Percentiles rank a stretch among this genome's conserved stretches.
Conservation (phyloP, 441 rosid species). For the Gossypium gossypioides region DNA sequence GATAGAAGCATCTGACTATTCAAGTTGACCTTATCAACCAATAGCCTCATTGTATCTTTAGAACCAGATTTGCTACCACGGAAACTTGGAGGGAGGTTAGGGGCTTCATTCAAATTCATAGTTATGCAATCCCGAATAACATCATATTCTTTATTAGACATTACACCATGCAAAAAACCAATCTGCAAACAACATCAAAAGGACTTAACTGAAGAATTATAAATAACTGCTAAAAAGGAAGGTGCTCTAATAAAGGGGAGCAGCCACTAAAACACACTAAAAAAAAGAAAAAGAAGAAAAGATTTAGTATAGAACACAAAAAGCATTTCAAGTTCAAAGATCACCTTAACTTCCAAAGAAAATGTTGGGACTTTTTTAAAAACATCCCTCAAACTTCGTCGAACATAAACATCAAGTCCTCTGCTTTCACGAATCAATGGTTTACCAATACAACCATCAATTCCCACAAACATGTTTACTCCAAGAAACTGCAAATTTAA, state of each 20-base stretch:
- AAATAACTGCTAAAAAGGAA: not conserved
- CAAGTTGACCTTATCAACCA: slow-evolving; percentile 81
- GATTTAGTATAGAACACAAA: not conserved
- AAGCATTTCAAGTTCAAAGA: not conserved
- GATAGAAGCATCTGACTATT: slow-evolving; percentile 81
- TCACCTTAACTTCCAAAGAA: slow-evolving; percentile 87
- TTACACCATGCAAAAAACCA: slow-evolving; percentile 69
- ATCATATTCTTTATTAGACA: slow-evolving; percentile 85
- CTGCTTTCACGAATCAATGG: slow-evolving; percentile 85
- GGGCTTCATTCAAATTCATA: slow-evolving; percentile 75
- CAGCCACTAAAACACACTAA: not conserved
- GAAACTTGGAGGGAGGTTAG: slow-evolving; percentile 85
- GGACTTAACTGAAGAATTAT: slow-evolving; percentile 7
- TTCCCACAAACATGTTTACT: slow-evolving; percentile 92
- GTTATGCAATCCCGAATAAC: slow-evolving; percentile 55
- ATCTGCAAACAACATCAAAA: slow-evolving; percentile 48
- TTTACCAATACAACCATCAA: slow-evolving; percentile 69
- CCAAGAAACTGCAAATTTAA: slow-evolving; percentile 68
- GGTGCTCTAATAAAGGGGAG: not conserved
- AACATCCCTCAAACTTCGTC: slow-evolving; percentile 92
- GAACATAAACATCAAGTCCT: slow-evolving; percentile 73
- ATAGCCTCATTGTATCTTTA: slow-evolving; percentile 60
- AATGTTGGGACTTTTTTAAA: slow-evolving; percentile 86
- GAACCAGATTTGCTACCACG: slow-evolving; percentile 69
- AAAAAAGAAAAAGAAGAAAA: not conserved